Evolutionary conservation across 1,284 basidiomycete species (phyloP), one percentile per base, ranked within the genome.

Genomic region (Bjerkandera adusta): DNA sequence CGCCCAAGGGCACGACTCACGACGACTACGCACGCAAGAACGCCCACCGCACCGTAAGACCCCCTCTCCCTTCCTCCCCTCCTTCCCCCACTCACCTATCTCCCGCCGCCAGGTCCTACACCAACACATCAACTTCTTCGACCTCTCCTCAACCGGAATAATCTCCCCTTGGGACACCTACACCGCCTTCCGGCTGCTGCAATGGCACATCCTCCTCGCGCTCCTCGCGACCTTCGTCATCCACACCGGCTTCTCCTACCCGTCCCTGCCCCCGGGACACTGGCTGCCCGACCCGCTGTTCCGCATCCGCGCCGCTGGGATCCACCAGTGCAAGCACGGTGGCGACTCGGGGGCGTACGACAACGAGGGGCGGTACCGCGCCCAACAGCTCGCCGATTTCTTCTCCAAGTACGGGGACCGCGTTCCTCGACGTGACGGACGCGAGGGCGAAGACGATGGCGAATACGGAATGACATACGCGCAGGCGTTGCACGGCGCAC

Each of bases 111-210:
- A 54, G 52, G 62, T 64, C 18, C 53, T 75, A 54, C 71, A 75
- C 49, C 71, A 71, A 49, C 73, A 75, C 53, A 64, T 67, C 52
- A 45, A 62, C 13, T 75, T 70, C 54, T 75, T 74, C 55, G 73
- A 75, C 43, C 53, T 52, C 10, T 73, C 72, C 52, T 20, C 41
- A 8, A 73, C 77, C 47, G 70, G 72, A 13, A 50, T 76, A 33
- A 67, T 76, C 41, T 75, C 70, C 67, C 75, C 75, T 2, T 53
- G 57, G 10, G 70, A 76, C 49, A 77, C 75, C 10, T 73, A 63
- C 60, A 60, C 60, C 21, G 70, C 67, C 5, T 71, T 75, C 55
- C 62, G 66, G 44, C 62, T 63, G 36, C 65, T 77, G 18, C 68
- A 70, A 5, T 76, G 71, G 60, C 68, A 67, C 45, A 29, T 73